These are phyloP conservation scores for Alternaria solani DNA, from an alignment of 2,329 filamentous ascomycete species.

Conservation along the genomic window DNA sequence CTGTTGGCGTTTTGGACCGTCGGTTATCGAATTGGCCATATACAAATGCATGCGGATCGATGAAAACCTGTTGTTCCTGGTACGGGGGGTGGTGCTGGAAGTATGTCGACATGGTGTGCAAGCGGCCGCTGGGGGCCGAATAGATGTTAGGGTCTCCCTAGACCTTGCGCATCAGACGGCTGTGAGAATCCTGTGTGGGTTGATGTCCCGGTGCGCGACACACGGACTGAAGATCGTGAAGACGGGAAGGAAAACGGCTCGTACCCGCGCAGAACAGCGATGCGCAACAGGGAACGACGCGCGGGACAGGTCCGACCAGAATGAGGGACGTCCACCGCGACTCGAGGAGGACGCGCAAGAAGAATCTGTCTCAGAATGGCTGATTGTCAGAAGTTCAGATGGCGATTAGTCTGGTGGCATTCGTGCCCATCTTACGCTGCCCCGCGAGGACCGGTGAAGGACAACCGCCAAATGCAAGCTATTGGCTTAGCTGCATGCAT, in stretches of 20 bases:
- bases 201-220: constrained; percentile 34
- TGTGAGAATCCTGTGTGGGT: constrained; percentile 35
- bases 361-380: constrained; percentile 39
- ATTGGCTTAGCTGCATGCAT: constrained; percentile 45
- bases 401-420: constrained; percentile 32
- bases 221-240: constrained; percentile 34
- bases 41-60: constrained; percentile 29
- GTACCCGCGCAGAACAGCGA: constrained; percentile 27
- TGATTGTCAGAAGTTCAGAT: constrained; percentile 38
- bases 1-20: constrained; percentile 47
- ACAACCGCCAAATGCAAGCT: constrained; percentile 37
- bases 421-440: constrained; percentile 40
- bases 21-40: constrained; percentile 35
- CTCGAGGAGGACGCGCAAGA: constrained; percentile 44
- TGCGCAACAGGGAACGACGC: constrained; percentile 33
- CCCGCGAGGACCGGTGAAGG: constrained; percentile 50
- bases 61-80: constrained; percentile 31
- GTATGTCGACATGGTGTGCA: constrained; percentile 44
- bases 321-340: constrained; percentile 34
- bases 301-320: constrained; percentile 32
- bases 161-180: constrained; percentile 38
- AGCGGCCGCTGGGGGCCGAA: constrained; percentile 28
- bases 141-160: constrained; percentile 30
- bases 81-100: constrained; percentile 30
- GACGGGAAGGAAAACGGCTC: constrained; percentile 28